Evolutionary conservation across 2,329 filamentous ascomycete genomes (phyloP).

Genomic region (Clathrospora elynae): DNA sequence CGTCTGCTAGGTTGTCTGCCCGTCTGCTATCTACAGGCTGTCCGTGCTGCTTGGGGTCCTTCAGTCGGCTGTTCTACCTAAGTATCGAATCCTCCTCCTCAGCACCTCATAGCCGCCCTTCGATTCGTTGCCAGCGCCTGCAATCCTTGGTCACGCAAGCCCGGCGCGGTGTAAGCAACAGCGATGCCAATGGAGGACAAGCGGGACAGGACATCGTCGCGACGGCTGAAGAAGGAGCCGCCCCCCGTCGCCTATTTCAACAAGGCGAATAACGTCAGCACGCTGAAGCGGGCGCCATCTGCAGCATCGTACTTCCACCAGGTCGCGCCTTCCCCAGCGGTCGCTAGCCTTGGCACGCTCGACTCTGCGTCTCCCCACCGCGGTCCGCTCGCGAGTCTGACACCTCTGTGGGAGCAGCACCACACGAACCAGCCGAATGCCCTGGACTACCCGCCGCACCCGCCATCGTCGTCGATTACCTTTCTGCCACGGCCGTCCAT

Average conservation of each 20-base stretch:
- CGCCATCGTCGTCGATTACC: slow-evolving; percentile 12
- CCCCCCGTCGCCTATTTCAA: slow-evolving; percentile 28
- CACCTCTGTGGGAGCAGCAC: slow-evolving; percentile 27
- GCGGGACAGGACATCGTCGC: slow-evolving; percentile 19
- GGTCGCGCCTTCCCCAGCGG: slow-evolving; percentile 14
- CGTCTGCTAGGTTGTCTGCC: no score
- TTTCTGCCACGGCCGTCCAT: slow-evolving; percentile 20
- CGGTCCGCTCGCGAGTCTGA: no score
- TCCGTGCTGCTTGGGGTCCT: no score
- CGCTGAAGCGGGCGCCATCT: slow-evolving; percentile 26
- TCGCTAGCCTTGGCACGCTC: slow-evolving; percentile 18
- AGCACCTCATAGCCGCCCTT: neutral
- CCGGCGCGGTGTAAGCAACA: slow-evolving; percentile 6
- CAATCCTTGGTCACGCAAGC: neutral
- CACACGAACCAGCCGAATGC: slow-evolving; percentile 1
- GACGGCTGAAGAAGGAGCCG: slow-evolving; percentile 26
- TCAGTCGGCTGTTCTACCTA: no score
- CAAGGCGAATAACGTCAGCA: slow-evolving; percentile 21
- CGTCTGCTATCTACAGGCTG: no score
- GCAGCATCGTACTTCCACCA: slow-evolving; percentile 31
- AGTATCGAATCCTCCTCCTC: no score
- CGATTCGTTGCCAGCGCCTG: neutral
- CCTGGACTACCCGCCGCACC: slow-evolving; percentile 3
- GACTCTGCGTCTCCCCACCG: no score
- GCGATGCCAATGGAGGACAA: slow-evolving; percentile 31